Evolutionary conservation across 768 basidiomycete species (phyloP).

Genomic region (Lactarius evosmus): DNA sequence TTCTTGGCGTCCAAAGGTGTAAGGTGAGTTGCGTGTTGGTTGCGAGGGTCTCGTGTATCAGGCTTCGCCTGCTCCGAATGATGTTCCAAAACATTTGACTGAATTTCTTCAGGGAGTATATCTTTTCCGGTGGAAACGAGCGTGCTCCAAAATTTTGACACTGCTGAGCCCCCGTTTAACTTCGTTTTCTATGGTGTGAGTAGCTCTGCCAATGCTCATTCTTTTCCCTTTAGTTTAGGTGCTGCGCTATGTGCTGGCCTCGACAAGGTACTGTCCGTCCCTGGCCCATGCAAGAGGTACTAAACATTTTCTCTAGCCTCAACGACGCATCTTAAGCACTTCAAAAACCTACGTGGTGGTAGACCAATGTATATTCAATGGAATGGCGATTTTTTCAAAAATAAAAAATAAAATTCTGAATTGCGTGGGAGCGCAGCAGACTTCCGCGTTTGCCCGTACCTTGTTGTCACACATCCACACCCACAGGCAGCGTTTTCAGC

Average conservation of each 20-base stretch:
- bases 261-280: too few relatives aligned
- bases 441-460: too few relatives aligned
- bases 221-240: conserved; percentile 4
- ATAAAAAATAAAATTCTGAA: too few relatives aligned
- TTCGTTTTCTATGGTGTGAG: conserved; percentile 2
- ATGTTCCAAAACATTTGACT: conserved; percentile 54
- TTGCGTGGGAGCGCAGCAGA: too few relatives aligned
- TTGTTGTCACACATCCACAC: too few relatives aligned
- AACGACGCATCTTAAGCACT: too few relatives aligned
- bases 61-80: conserved; percentile 39
- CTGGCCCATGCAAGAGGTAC: too few relatives aligned
- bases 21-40: conserved; percentile 18
- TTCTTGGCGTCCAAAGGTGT: conserved; percentile 2
- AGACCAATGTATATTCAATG: too few relatives aligned
- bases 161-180: conserved; percentile 32
- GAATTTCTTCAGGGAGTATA: conserved; percentile 96
- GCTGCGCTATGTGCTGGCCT: not conserved
- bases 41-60: conserved; percentile 5
- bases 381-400: too few relatives aligned
- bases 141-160: conserved; percentile 76
- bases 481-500: too few relatives aligned
- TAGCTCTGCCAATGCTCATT: not conserved
- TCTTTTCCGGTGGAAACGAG: conserved; percentile 45
- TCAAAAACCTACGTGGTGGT: too few relatives aligned
- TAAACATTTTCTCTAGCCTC: too few relatives aligned